These are phyloP conservation scores for Phytophthora niederhauseri DNA, from an alignment of 352 stramenopile species.

Conservation along the genomic window DNA sequence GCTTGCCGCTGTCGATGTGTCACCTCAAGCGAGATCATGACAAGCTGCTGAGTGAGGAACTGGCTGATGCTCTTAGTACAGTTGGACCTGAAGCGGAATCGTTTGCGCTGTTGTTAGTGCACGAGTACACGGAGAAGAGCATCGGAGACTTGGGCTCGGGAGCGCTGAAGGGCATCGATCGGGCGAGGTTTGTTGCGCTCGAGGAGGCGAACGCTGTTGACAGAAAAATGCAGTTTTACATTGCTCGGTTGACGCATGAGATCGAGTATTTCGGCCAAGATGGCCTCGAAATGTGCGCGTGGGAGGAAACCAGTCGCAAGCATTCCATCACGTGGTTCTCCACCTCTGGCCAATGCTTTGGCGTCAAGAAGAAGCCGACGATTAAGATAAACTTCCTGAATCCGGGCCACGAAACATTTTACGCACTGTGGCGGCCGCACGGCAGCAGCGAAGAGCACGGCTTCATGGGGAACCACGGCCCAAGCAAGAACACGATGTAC, in stretches of 20 bases:
- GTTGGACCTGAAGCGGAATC: slow-evolving; percentile 43
- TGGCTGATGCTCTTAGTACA: slow-evolving; percentile 29
- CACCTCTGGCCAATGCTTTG: slow-evolving; percentile 3
- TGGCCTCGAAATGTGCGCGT: slow-evolving; percentile 4
- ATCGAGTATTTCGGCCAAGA: slow-evolving; percentile 16
- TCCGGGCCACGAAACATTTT: slow-evolving; percentile 13
- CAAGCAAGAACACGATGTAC: slow-evolving; percentile 27
- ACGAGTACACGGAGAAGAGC: slow-evolving; percentile 31
- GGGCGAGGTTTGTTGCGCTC: slow-evolving; percentile 11
- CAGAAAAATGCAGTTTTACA: slow-evolving; percentile 13
- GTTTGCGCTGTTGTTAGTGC: slow-evolving; percentile 20
- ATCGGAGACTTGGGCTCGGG: slow-evolving; percentile 9
- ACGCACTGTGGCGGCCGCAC: slow-evolving; percentile 15
- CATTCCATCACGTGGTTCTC: slow-evolving; percentile 17
- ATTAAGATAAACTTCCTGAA: slow-evolving; percentile 22
- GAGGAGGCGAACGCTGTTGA: not conserved
- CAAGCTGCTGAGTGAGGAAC: not conserved
- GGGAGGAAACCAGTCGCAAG: slow-evolving; percentile 4
- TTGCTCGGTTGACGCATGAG: slow-evolving; percentile 14
- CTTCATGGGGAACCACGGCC: slow-evolving; percentile 6
- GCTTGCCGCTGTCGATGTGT: slow-evolving; percentile 15
- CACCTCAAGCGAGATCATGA: not conserved
- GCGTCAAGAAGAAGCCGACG: not conserved
- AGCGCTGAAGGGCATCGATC: slow-evolving; percentile 26
- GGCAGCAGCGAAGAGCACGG: slow-evolving; percentile 24